phyloP scores from a whole-genome alignment of 2,329 filamentous ascomycete genomes.

The Exophiala viscosa region DNA sequence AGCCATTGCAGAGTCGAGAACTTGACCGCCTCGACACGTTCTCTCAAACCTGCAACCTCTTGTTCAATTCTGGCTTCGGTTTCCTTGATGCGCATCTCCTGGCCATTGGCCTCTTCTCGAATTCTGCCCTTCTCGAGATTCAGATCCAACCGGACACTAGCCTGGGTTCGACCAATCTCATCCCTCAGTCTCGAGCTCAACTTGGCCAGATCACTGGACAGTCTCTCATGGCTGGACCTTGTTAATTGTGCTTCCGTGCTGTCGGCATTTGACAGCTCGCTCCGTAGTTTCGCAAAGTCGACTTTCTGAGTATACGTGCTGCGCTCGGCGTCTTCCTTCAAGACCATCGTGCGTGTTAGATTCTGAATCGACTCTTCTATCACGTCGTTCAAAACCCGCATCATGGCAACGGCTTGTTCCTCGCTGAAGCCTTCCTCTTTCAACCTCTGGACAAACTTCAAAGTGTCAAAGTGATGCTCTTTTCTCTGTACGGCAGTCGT shows the following conservation, averaged over 20 bases:
- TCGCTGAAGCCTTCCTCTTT: slow-evolving; percentile 92
- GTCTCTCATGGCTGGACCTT: slow-evolving; percentile 80
- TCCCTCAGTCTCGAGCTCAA: slow-evolving; percentile 83
- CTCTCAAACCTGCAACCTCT: slow-evolving; percentile 83
- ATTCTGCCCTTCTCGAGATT: slow-evolving; percentile 97
- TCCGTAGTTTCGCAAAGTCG: slow-evolving; percentile 94
- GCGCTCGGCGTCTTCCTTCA: slow-evolving; percentile 68
- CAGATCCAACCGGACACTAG: slow-evolving; percentile 83
- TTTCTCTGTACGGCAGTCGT: slow-evolving; percentile 61
- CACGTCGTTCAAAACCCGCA: slow-evolving; percentile 93
- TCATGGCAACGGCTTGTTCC: slow-evolving; percentile 94
- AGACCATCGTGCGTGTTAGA: slow-evolving; percentile 93
- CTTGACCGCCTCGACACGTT: slow-evolving; percentile 95
- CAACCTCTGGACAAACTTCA: slow-evolving; percentile 91
- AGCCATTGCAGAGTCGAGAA: slow-evolving; percentile 98
- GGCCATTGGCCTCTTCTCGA: slow-evolving; percentile 89
- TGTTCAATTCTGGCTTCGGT: slow-evolving; percentile 98
- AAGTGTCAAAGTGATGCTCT: slow-evolving; percentile 96
- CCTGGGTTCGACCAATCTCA: slow-evolving; percentile 91
- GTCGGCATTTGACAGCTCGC: slow-evolving; percentile 87
- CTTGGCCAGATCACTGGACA: slow-evolving; percentile 93
- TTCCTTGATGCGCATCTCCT: slow-evolving; percentile 98
- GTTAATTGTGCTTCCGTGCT: slow-evolving; percentile 87
- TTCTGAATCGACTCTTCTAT: slow-evolving; percentile 99
- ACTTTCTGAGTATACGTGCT: slow-evolving; percentile 77